Evolutionary conservation across 2,329 filamentous ascomycete genomes (phyloP), one percentile per base, ranked within the genome.

Genomic region (Lasiodiplodia sp.): DNA sequence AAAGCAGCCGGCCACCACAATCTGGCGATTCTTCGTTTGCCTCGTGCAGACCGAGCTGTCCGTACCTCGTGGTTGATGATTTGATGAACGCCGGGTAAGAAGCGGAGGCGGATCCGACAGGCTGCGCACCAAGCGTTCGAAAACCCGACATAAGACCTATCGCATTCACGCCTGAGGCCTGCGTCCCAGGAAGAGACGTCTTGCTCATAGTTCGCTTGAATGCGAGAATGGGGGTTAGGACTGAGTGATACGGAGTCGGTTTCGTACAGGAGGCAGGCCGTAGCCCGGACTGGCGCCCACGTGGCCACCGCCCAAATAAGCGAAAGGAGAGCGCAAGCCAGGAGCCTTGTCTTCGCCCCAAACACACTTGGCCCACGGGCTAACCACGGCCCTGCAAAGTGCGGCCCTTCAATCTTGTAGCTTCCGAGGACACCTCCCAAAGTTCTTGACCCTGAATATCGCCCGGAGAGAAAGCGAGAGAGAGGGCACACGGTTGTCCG

Each of bases 401-500:
- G 44, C 38, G 47, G 52, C 51, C 60, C 60, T 52, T 38, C 60
- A 37, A 64, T 64, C 60, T 64, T 52, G 60, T 31, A 47, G 23
- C 25, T 7, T 31, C 44, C 47, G 5, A 40, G 11, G 14, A 31
- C 40, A 25, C 47, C 40, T 25, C n/a, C 28, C 18, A 37, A 31
- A 34, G 47, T 2, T n/a, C 47, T 40, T 18, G 60, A 18, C 31
- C 47, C 28, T 38, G n/a, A 40, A 52, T 38, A 37, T 38, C 23
- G 28, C 47, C 38, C 37, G 47, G 60, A 23, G 28, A 52, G 28
- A 14, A 37, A 6, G 23, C 14, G 31, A 37, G 34, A 37, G 51
- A 63, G 44, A 64, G 47, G 60, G 47, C 60, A 64, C 60, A 28
- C 60, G 60, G 60, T 68, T 55, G 66, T 16, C 53, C 58, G 71